Evolutionary conservation across 2,329 filamentous ascomycete genomes (phyloP).

Genomic region (Chaetomium olivaceum): DNA sequence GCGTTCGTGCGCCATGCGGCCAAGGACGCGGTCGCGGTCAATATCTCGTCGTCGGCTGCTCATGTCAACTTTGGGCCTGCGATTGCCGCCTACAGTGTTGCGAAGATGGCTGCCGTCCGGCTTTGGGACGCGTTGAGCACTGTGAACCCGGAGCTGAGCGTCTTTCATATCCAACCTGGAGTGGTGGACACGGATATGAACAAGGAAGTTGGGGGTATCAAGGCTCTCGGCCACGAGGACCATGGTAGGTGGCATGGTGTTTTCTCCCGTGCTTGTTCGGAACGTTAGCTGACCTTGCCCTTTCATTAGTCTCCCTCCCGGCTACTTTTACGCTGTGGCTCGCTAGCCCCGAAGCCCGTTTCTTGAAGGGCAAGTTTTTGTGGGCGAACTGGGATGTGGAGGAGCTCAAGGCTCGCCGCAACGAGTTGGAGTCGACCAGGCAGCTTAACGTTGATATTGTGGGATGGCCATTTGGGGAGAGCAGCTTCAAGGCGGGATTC

Average conservation of each 20-base stretch:
- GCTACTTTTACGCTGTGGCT: constrained; percentile 29
- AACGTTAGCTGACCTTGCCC: not conserved
- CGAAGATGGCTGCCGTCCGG: constrained; percentile 25
- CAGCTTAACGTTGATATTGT: not conserved
- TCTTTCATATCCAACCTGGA: constrained; percentile 32
- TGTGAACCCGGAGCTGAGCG: constrained; percentile 28
- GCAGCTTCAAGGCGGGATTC: not conserved
- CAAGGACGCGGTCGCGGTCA: constrained; percentile 2
- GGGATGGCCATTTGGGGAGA: constrained; percentile 8
- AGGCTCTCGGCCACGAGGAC: not conserved
- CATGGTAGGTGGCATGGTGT: not conserved
- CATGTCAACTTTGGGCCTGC: not conserved
- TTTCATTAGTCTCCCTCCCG: constrained; percentile 12
- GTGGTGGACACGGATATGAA: constrained; percentile 18
- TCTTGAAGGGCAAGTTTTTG: constrained; percentile 25
- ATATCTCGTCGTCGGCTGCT: constrained; percentile 13
- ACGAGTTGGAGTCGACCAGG: constrained; percentile 4
- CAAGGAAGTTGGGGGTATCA: not conserved
- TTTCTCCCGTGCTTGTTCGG: not conserved
- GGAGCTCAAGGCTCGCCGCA: constrained; percentile 21
- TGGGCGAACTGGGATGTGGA: constrained; percentile 28
- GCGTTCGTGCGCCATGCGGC: constrained; percentile 11
- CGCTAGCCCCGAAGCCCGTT: constrained; percentile 25
- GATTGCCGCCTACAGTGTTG: not conserved
- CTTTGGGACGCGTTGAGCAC: constrained; percentile 32